Evolutionary conservation across 495 filamentous ascomycete genomes (phyloP), one percentile per base, ranked within the genome.

Genomic region (Aspergillus sclerotiicarbonarius): DNA sequence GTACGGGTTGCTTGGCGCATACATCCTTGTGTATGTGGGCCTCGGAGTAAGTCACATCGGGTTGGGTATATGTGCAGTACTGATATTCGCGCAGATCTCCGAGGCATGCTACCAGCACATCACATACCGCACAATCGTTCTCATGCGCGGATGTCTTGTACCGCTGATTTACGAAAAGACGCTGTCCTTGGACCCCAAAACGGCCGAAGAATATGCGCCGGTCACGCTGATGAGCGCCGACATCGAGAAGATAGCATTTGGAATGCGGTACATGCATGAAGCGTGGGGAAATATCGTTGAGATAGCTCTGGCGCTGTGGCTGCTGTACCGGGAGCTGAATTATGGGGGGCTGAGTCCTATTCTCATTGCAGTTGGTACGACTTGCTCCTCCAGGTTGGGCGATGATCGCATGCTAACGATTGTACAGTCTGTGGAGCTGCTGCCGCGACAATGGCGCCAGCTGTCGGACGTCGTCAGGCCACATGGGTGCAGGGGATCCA

Each of bases 251-350:
- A 53, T 53, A 0, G 33, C 16, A 9, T n/a, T n/a, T 2, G 32
- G 51, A 4, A 25, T 41, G 7, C 51, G 51, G 4, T 25, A 21
- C 9, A 33, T 53, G n/a, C 51, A 53, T 25, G 51, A 53, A 8
- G 35, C 39, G 4, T 53, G 51, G 51, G 51, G 15, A 20, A 53
- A 32, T 41, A 8, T 43, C 1, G 13, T 53, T n/a, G 51, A 53
- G 32, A 53, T 53, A 2, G 51, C 16, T n/a, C 4, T 53, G 2
- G 32, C 51, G 12, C 10, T 53, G 33, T 53, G 33, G 32, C 29
- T 53, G 15, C 25, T 54, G 6, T 32, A 50, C 31, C 29, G 8
- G 3, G 25, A 50, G 47, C 25, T 50, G 12, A 32, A 31, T 15
- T 16, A n/a, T 8, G 25, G 25, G 16, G 25, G 25, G 1, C 13